A percentile compares a stretch with the other conserved stretches of the same genome.
Conservation (phyloP, 2,329 filamentous ascomycete species). For the Thelonectria olida region DNA sequence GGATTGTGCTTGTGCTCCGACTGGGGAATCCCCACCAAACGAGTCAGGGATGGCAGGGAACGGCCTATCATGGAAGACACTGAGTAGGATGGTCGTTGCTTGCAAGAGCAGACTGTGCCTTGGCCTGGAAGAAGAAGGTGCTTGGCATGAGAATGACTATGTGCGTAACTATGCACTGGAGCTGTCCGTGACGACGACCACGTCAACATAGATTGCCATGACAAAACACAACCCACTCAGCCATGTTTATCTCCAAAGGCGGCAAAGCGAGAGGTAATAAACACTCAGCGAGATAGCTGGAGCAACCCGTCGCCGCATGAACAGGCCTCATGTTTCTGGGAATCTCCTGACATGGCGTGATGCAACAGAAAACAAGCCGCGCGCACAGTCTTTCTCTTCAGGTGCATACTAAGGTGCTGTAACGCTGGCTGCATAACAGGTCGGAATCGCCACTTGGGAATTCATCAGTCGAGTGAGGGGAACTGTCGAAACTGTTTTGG, state of each 20-base stretch:
- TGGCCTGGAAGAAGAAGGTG: too few relatives aligned
- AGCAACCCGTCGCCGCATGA: not conserved
- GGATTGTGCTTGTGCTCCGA: not conserved
- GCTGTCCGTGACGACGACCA: too few relatives aligned
- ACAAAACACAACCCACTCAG: too few relatives aligned
- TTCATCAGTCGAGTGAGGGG: too few relatives aligned
- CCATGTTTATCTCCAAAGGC: too few relatives aligned
- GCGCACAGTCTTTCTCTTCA: not conserved
- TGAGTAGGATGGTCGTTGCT: not conserved
- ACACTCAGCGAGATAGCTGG: not conserved
- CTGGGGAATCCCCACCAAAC: not conserved
- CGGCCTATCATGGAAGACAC: too few relatives aligned
- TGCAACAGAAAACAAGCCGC: not conserved
- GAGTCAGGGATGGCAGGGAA: not conserved
- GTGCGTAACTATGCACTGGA: too few relatives aligned
- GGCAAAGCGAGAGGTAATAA: not conserved
- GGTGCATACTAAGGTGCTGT: not conserved
- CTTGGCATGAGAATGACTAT: too few relatives aligned
- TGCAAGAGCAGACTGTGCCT: too few relatives aligned
- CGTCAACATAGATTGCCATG: too few relatives aligned
- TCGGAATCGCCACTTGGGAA: not conserved
- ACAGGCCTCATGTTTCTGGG: not conserved
- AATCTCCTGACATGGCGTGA: conserved; percentile 18
- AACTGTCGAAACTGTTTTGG: not conserved
- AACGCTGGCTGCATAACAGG: not conserved